Base-by-base conservation (phyloP, 176 grass and related monocot species). In the Otatea glauca region DNA sequence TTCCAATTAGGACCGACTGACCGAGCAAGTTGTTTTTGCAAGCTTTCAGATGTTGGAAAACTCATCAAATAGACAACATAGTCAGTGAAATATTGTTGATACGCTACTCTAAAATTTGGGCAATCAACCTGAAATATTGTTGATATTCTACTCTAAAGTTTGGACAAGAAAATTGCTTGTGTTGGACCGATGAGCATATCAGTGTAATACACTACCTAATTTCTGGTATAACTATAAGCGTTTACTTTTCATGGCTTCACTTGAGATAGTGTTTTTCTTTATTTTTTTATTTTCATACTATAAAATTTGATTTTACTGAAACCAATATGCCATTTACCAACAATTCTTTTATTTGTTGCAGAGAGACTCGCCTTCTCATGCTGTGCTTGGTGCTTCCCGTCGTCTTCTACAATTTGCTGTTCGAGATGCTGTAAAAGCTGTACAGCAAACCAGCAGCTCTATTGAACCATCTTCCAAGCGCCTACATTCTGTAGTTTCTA, bases 351-450 rank as follows among this genome's bases (percentile, higher is more conserved):
- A 56, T 79, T 76, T 86, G n/a, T 86, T 83, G 71, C 63, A 97
- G 94, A 89, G 86, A 88, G 90, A 91, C 5, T 24, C 80, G 38
- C 39, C 85, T 81, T 90, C 80, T 12, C 80, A 84, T 65, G 76
- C 83, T 7, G 77, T 70, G 29, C 64, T 97, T 88, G 90, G 85
- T 81, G 94, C 92, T 69, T 90, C 94, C 15, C 81, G 82, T 17
- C 88, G 94, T 50, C 94, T 97, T 91, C 90, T 97, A 49, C 92
- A 97, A 56, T 97, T 94, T 34, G 92, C 92, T 72, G 92, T 97
- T 89, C 90, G 90, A 77, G 94, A 97, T 97, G 92, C 88, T 88
- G 92, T 97, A 65, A 94, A 92, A 88, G 88, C 86, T 77, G 88
- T 94, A 74, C 90, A 92, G 67, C 90, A 90, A 70, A 76, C 81